Conservation (phyloP, 108 stramenopile genomes). For the Cylindrotheca fusiformis region DNA sequence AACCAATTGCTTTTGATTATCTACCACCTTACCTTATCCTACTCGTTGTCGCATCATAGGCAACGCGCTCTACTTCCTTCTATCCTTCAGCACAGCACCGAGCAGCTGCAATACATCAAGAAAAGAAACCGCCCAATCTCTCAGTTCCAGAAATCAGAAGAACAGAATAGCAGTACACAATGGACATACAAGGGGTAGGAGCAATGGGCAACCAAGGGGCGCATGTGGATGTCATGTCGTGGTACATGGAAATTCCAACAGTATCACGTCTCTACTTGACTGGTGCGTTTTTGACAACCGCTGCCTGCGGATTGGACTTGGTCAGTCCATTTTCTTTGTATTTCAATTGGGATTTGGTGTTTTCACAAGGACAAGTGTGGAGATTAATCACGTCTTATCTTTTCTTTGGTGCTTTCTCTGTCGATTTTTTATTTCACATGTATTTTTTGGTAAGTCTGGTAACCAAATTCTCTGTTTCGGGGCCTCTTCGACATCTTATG, state of each 20-base stretch:
- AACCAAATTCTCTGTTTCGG: no score
- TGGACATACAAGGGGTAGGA: no score
- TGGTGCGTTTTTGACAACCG: constrained; percentile 91
- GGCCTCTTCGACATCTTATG: no score
- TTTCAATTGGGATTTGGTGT: constrained; percentile 90
- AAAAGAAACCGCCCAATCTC: no score
- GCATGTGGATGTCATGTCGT: constrained; percentile 67
- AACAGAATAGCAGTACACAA: no score
- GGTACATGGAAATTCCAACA: constrained; percentile 90
- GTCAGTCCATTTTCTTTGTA: constrained; percentile 88
- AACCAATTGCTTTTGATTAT: no score
- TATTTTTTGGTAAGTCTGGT: constrained; percentile 83
- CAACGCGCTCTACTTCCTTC: no score
- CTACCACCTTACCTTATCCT: no score
- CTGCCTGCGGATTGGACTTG: constrained; percentile 89
- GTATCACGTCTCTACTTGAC: constrained; percentile 95
- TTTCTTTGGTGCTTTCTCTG: constrained; percentile 95
- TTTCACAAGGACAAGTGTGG: constrained; percentile 94
- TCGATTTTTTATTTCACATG: constrained; percentile 99
- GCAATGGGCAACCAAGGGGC: constrained; percentile 29
- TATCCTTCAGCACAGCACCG: no score
- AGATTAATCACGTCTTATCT: constrained; percentile 92
- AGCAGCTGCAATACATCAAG: no score
- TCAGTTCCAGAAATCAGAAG: no score
- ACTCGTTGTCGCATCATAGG: no score